Conservation (phyloP, 179 eudicot species). For the Silene noctiflora region DNA sequence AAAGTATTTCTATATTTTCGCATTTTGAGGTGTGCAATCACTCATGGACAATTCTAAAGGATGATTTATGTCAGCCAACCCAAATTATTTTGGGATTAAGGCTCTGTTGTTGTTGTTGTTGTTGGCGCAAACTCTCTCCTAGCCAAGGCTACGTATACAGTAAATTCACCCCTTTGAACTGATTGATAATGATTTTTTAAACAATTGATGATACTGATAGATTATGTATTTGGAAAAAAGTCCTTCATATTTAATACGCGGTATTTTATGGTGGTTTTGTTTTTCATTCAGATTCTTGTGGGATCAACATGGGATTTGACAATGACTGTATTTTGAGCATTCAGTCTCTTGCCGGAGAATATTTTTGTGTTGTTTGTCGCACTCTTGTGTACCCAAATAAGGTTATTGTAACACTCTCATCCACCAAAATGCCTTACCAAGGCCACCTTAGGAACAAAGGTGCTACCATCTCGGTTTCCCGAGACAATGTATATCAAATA, state of each 20-base stretch:
- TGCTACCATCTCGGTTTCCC: too few species aligned
- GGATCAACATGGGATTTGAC: slow-evolving; percentile 77
- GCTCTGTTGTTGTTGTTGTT: too few species aligned
- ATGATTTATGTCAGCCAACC: too few species aligned
- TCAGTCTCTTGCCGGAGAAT: slow-evolving; percentile 76
- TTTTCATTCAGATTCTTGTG: slow-evolving; percentile 5
- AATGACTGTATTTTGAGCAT: slow-evolving; percentile 80
- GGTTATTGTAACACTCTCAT: too few species aligned
- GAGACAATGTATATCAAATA: too few species aligned
- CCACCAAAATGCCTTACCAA: too few species aligned
- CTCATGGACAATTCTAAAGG: too few species aligned
- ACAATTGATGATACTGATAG: neutral
- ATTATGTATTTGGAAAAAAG: neutral
- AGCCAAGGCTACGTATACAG: neutral
- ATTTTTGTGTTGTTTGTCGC: slow-evolving; percentile 91
- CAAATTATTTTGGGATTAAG: too few species aligned
- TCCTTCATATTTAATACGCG: neutral
- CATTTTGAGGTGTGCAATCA: too few species aligned
- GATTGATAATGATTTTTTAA: neutral
- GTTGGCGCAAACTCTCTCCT: neutral
- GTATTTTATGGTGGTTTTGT: neutral
- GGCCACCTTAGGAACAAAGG: too few species aligned
- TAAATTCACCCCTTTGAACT: neutral
- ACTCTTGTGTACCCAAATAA: slow-evolving; percentile 86
- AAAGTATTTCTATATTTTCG: too few species aligned